phyloP scores from a whole-genome alignment of 2,329 filamentous ascomycete genomes.

The Fusarium praegraminearum region DNA sequence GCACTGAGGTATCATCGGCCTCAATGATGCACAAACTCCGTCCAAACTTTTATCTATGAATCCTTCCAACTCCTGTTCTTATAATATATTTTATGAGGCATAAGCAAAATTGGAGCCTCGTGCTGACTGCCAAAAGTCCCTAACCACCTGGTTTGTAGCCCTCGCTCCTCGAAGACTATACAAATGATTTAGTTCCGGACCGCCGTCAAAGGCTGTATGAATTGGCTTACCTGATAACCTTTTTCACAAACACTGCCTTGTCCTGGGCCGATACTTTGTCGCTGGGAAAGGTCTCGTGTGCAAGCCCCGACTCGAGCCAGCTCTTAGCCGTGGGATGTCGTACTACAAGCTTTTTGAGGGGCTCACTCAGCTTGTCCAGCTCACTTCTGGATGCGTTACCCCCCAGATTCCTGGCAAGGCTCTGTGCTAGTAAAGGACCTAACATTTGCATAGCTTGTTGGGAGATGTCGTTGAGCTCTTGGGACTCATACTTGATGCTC shows the following conservation, averaged over 20 bases:
- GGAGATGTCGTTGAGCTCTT: slow-evolving; percentile 58
- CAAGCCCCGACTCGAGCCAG: slow-evolving; percentile 73
- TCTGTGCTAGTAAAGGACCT: slow-evolving; percentile 70
- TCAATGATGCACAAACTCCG: background rate
- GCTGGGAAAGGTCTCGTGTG: slow-evolving; percentile 67
- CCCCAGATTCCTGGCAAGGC: slow-evolving; percentile 73
- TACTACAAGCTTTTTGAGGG: slow-evolving; percentile 75
- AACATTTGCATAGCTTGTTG: slow-evolving; percentile 67
- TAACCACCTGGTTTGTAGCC: slow-evolving; percentile 74
- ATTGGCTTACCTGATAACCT: slow-evolving; percentile 68
- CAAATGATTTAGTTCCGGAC: background rate
- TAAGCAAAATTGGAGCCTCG: slow-evolving; percentile 72
- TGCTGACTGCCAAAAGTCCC: slow-evolving; percentile 79
- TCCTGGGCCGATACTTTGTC: slow-evolving; percentile 69
- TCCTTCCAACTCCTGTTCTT: background rate
- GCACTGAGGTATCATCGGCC: background rate
- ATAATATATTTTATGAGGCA: slow-evolving; percentile 58
- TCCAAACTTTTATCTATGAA: slow-evolving; percentile 2
- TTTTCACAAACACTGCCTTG: slow-evolving; percentile 74
- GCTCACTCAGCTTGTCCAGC: slow-evolving; percentile 76
- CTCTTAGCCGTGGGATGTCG: slow-evolving; percentile 66
- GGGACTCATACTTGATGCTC: slow-evolving; percentile 58
- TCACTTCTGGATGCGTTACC: slow-evolving; percentile 78
- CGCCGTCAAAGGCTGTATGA: background rate
- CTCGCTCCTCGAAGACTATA: slow-evolving; percentile 71